These are phyloP conservation scores for Nelumbo lutea DNA, from an alignment of 164 flowering plant species.

Conservation along the genomic window DNA sequence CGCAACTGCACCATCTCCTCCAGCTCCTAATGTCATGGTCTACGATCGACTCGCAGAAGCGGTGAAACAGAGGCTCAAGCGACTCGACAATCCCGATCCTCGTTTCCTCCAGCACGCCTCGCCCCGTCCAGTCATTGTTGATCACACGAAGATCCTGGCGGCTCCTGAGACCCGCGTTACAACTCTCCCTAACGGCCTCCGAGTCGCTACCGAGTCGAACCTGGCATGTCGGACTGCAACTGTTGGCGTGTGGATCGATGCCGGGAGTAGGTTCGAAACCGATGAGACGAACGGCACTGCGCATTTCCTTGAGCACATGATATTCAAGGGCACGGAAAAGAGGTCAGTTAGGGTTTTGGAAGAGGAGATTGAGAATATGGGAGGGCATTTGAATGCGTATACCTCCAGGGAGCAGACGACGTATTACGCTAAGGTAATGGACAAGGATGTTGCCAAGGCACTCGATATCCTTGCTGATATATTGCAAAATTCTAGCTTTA, in stretches of 20 bases:
- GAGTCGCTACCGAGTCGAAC: constrained; percentile 70
- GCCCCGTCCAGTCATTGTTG: constrained; percentile 28
- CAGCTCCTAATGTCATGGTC: constrained; percentile 26
- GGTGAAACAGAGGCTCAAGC: constrained; percentile 30
- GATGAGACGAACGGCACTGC: constrained; percentile 80
- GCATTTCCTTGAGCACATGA: constrained; percentile 84
- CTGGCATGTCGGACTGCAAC: constrained; percentile 61
- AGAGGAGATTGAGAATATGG: constrained; percentile 87
- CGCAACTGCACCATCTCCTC: constrained; percentile 12
- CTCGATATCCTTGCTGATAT: constrained; percentile 70
- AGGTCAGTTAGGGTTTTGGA: constrained; percentile 54
- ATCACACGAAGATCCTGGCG: constrained; percentile 35
- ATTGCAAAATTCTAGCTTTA: constrained; percentile 68
- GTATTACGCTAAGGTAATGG: constrained; percentile 69
- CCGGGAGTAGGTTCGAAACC: constrained; percentile 83
- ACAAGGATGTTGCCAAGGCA: constrained; percentile 50
- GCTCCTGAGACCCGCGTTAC: constrained; percentile 47
- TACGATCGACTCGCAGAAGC: constrained; percentile 36
- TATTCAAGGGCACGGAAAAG: constrained; percentile 70
- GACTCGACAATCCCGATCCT: constrained; percentile 36
- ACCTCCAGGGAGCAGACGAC: constrained; percentile 89
- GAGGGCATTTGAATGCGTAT: constrained; percentile 82
- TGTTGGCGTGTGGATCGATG: constrained; percentile 84
- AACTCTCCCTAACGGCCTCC: constrained; percentile 63
- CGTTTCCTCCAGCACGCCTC: constrained; percentile 39